Evolutionary conservation across 2,329 filamentous ascomycete genomes (phyloP).

Genomic region (Diaporthe batatas): DNA sequence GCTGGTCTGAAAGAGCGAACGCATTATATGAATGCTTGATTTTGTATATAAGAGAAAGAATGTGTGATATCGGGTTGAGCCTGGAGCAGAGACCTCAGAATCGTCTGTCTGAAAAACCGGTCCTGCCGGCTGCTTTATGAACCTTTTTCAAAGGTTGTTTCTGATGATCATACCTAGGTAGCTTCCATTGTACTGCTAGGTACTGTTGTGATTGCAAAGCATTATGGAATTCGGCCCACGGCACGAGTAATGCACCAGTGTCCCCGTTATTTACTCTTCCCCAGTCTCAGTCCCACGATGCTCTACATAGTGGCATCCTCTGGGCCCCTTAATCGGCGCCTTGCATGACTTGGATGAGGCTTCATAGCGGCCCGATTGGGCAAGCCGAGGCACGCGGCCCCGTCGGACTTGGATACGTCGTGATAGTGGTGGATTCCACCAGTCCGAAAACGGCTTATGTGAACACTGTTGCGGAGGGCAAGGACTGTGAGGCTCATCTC

Average conservation of each 20-base stretch:
- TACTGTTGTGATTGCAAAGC: slow-evolving; percentile 15
- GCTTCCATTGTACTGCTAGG: too few species aligned
- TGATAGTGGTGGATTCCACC: slow-evolving; percentile 9
- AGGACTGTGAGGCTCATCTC: slow-evolving; percentile 8
- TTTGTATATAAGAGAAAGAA: slow-evolving; percentile 11
- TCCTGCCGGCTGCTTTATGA: neutral
- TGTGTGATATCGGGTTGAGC: neutral
- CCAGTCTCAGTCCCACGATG: slow-evolving; percentile 24
- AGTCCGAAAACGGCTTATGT: slow-evolving; percentile 12
- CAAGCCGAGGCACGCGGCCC: slow-evolving; percentile 5
- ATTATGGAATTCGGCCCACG: slow-evolving; percentile 15
- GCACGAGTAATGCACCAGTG: slow-evolving; percentile 25
- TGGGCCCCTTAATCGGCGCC: slow-evolving; percentile 17
- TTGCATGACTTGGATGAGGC: slow-evolving; percentile 21
- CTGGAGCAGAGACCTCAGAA: neutral
- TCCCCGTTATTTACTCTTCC: slow-evolving; percentile 23
- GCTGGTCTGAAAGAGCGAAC: slow-evolving; percentile 32
- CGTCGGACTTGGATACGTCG: slow-evolving; percentile 5
- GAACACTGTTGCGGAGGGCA: neutral
- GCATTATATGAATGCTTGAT: slow-evolving; percentile 15
- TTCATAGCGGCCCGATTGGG: slow-evolving; percentile 14
- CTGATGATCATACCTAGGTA: neutral
- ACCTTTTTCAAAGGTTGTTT: neutral
- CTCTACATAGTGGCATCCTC: slow-evolving; percentile 2
- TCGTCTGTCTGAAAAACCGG: neutral